Conservation (phyloP, 352 stramenopile genomes). For the Hyaloperonospora arabidopsidis region DNA sequence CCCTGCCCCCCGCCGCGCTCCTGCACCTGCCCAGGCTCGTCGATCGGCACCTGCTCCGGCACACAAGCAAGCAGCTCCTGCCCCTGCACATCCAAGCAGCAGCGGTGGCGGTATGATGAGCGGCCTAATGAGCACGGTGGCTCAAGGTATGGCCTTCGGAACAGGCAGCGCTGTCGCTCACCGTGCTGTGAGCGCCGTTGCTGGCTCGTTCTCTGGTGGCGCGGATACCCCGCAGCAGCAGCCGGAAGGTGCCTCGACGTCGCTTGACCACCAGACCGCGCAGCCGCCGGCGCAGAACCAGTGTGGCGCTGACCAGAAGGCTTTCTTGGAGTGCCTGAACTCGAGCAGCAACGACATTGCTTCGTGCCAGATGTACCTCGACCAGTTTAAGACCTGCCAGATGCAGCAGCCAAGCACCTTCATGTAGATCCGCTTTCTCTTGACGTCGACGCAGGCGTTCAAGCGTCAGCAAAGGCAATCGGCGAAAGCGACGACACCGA, state of each 20-base stretch:
- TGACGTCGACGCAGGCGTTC: constrained; percentile 8
- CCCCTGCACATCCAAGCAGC: constrained; percentile 45
- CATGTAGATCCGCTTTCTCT: constrained; percentile 33
- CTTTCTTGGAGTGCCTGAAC: constrained; percentile 82
- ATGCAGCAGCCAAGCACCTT: constrained; percentile 62
- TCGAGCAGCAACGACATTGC: constrained; percentile 82
- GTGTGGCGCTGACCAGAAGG: constrained; percentile 71
- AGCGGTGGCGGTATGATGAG: constrained; percentile 86
- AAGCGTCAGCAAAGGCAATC: neutral
- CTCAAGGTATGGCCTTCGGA: constrained; percentile 96
- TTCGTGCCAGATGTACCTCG: constrained; percentile 29
- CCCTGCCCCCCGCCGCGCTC: constrained; percentile 34
- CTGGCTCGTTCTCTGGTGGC: constrained; percentile 54
- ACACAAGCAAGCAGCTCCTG: constrained; percentile 37
- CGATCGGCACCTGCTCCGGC: constrained; percentile 44
- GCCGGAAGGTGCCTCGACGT: constrained; percentile 25
- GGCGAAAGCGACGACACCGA: neutral
- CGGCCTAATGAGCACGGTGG: constrained; percentile 93
- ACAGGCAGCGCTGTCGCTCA: constrained; percentile 94
- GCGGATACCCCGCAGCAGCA: constrained; percentile 37
- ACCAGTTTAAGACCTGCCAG: constrained; percentile 83
- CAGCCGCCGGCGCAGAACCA: constrained; percentile 40
- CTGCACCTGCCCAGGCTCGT: constrained; percentile 34
- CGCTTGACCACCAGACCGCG: constrained; percentile 21
- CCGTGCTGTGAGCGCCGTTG: constrained; percentile 78